Conservation (phyloP, 116 monocot genomes). For the Trichopus zeylanicus region DNA sequence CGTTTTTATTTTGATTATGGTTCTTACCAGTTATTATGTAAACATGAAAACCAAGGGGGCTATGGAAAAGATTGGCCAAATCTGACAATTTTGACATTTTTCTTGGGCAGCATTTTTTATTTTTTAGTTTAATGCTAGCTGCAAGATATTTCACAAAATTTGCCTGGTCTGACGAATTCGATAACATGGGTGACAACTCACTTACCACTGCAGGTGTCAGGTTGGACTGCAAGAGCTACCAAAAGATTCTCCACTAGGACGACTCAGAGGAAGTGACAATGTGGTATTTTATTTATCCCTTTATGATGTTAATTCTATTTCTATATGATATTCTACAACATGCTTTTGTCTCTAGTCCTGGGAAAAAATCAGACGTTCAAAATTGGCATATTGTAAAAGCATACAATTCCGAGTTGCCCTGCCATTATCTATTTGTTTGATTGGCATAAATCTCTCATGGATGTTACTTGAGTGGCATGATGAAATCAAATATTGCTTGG, state of each 20-base stretch:
- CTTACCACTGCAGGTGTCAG: constrained; percentile 39
- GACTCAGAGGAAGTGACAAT: constrained; percentile 96
- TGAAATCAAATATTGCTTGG: too few species aligned
- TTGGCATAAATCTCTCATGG: too few species aligned
- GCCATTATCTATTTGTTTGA: too few species aligned
- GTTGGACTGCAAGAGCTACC: constrained; percentile 83
- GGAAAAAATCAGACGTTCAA: too few species aligned
- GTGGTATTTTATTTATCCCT: constrained; percentile 44
- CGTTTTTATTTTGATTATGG: too few species aligned
- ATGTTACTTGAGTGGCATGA: too few species aligned
- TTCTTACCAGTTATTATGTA: too few species aligned
- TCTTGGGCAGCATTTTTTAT: neutral
- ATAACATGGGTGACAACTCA: neutral
- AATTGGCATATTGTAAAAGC: neutral
- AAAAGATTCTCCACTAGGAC: constrained; percentile 79
- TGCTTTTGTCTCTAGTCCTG: neutral
- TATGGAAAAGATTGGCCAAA: too few species aligned
- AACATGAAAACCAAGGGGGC: too few species aligned
- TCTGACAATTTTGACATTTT: neutral
- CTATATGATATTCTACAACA: neutral
- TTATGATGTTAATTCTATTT: constrained; percentile 1
- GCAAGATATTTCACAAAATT: neutral
- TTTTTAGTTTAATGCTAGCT: neutral
- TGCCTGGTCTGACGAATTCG: neutral
- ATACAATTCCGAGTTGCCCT: neutral